phyloP scores from a whole-genome alignment of 352 stramenopile species.

The Paralagenidium karlingii region DNA sequence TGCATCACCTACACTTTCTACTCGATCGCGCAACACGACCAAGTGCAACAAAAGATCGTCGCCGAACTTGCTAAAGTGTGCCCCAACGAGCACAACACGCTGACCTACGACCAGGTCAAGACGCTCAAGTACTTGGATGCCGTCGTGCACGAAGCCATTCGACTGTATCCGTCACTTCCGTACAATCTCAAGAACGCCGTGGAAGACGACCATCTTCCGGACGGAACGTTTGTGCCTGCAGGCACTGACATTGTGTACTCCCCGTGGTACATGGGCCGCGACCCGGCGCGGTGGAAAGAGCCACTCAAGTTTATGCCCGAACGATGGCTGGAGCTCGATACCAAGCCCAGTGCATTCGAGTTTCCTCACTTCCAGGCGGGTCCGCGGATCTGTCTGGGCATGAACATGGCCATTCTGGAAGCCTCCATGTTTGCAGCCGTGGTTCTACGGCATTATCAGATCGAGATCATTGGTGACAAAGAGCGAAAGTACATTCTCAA shows the following conservation, averaged over 20 bases:
- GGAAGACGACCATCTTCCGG: slow-evolving; percentile 44
- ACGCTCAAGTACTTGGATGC: slow-evolving; percentile 51
- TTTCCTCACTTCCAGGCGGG: slow-evolving; percentile 67
- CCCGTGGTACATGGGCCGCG: slow-evolving; percentile 65
- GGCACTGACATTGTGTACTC: slow-evolving; percentile 53
- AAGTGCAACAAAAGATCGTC: slow-evolving; percentile 40
- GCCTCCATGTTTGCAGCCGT: slow-evolving; percentile 45
- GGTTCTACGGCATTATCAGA: slow-evolving; percentile 23
- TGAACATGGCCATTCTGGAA: slow-evolving; percentile 61
- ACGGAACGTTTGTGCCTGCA: slow-evolving; percentile 54
- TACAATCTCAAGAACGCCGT: slow-evolving; percentile 61
- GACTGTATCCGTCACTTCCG: slow-evolving; percentile 62
- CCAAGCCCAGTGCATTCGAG: slow-evolving; percentile 39
- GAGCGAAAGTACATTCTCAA: slow-evolving; percentile 42
- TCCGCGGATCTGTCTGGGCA: slow-evolving; percentile 47
- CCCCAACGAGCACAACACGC: background rate
- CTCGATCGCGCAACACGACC: slow-evolving; percentile 33
- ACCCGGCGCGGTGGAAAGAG: slow-evolving; percentile 34
- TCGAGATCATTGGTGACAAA: slow-evolving; percentile 20
- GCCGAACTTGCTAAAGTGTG: slow-evolving; percentile 19
- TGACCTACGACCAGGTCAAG: slow-evolving; percentile 49
- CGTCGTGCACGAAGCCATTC: slow-evolving; percentile 53
- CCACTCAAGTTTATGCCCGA: slow-evolving; percentile 42
- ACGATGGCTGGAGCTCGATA: slow-evolving; percentile 51
- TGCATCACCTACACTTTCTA: slow-evolving; percentile 75